Evolutionary conservation across 345 rosid species (phyloP).

Genomic region (Aquilaria sinensis): DNA sequence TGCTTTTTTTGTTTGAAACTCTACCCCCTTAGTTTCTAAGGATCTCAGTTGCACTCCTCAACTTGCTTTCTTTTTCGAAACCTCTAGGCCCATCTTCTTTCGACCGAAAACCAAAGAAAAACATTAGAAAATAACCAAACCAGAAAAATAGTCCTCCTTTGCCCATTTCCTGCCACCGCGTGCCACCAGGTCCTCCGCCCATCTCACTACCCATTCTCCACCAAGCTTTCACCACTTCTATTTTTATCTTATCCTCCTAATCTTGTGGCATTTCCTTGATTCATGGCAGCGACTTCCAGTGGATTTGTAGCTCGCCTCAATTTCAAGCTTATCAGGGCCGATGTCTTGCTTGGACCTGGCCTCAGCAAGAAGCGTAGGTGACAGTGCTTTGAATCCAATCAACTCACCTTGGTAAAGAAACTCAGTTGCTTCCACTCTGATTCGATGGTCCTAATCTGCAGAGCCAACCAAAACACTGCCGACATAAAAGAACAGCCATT

Average conservation of each 20-base stretch:
- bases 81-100: too few relatives aligned
- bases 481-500: conserved; percentile 49
- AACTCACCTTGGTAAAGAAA: conserved; percentile 14
- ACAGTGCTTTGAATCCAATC: conserved; percentile 13
- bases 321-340: conserved; percentile 32
- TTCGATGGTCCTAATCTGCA: conserved; percentile 50
- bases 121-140: too few relatives aligned
- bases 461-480: conserved; percentile 27
- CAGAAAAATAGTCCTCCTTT: too few relatives aligned
- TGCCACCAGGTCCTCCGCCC: too few relatives aligned
- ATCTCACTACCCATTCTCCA: neutral
- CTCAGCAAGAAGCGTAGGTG: neutral
- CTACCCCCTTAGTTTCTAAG: too few relatives aligned
- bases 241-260: conserved; percentile 7
- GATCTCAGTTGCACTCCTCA: too few relatives aligned
- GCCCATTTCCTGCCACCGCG: too few relatives aligned
- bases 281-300: conserved; percentile 59
- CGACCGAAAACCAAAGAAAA: too few relatives aligned
- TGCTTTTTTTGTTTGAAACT: too few relatives aligned
- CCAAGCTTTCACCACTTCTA: neutral
- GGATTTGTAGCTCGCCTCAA: conserved; percentile 50
- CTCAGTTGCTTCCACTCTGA: conserved; percentile 55
- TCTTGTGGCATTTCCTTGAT: conserved; percentile 42
- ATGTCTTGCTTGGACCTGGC: conserved; percentile 23
- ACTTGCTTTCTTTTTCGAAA: too few relatives aligned